These are phyloP conservation scores for Aspergillus sp. DNA, from an alignment of 2,329 filamentous ascomycete species.

Conservation along the genomic window DNA sequence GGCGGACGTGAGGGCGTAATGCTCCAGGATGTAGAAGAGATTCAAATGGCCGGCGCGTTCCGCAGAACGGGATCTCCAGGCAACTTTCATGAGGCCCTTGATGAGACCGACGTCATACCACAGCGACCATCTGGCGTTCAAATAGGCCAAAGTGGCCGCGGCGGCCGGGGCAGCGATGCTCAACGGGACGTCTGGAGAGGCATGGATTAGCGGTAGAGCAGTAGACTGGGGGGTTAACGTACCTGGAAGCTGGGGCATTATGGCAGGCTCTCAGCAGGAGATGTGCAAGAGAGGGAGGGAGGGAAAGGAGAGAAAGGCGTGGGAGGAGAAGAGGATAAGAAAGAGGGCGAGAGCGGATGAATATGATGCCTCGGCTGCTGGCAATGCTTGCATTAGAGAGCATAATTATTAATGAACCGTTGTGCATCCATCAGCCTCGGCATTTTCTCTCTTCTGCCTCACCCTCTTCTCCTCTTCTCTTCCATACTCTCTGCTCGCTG, in stretches of 20 bases:
- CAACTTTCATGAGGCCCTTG: slow-evolving; percentile 42
- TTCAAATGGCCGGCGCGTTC: slow-evolving; percentile 55
- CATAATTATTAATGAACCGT: too few species aligned
- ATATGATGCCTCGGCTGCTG: slow-evolving; percentile 2
- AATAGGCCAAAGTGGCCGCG: slow-evolving; percentile 61
- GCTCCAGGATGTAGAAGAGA: slow-evolving; percentile 67
- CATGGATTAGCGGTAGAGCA: slow-evolving; percentile 3
- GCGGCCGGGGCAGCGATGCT: slow-evolving; percentile 49
- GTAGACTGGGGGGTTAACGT: slow-evolving; percentile 1
- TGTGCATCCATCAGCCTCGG: too few species aligned
- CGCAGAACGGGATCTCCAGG: slow-evolving; percentile 37
- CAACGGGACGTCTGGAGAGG: slow-evolving; percentile 25
- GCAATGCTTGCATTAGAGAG: too few species aligned
- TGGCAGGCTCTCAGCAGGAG: not conserved
- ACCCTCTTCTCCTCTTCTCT: too few species aligned
- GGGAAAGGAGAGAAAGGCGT: slow-evolving; percentile 1
- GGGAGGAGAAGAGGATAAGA: not conserved
- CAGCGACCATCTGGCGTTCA: slow-evolving; percentile 61
- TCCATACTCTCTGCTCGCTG: too few species aligned
- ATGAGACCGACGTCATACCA: slow-evolving; percentile 58
- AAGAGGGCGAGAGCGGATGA: not conserved
- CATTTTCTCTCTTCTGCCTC: too few species aligned
- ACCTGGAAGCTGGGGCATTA: slow-evolving; percentile 11
- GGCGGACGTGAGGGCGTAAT: slow-evolving; percentile 51
- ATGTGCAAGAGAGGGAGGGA: not conserved